Evolutionary conservation across 2,329 filamentous ascomycete genomes (phyloP).

Genomic region (Beauveria pseudobassiana): DNA sequence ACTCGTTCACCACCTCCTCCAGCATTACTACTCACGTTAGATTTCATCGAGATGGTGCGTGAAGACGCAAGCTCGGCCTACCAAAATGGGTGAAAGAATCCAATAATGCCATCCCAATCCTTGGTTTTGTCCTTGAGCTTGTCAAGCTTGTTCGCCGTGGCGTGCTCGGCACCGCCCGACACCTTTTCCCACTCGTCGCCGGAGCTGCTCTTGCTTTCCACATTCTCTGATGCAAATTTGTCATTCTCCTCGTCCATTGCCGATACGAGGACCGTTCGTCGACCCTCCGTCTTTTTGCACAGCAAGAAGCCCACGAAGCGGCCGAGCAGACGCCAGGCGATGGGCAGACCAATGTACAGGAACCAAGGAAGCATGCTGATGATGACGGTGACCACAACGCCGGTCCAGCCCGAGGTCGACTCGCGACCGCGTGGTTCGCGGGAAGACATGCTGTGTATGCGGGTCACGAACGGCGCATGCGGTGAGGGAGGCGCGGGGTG

Average conservation of each 20-base stretch:
- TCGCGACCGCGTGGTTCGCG: slow-evolving; percentile 24
- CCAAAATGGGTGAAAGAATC: slow-evolving; percentile 98
- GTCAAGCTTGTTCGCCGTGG: slow-evolving; percentile 25
- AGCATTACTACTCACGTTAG: slow-evolving; percentile 61
- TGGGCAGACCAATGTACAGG: slow-evolving; percentile 25
- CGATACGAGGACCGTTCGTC: slow-evolving; percentile 49
- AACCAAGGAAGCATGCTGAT: slow-evolving; percentile 23
- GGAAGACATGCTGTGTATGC: slow-evolving; percentile 18
- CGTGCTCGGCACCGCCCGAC: slow-evolving; percentile 37
- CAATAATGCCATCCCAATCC: slow-evolving; percentile 78
- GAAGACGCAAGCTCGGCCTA: slow-evolving; percentile 33
- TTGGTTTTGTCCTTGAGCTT: slow-evolving; percentile 32
- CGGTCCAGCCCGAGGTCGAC: slow-evolving; percentile 19
- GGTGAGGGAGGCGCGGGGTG: not conserved
- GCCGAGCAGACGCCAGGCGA: slow-evolving; percentile 34
- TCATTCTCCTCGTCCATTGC: slow-evolving; percentile 40
- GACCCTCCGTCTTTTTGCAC: slow-evolving; percentile 54
- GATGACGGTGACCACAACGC: not conserved
- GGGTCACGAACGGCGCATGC: slow-evolving; percentile 21
- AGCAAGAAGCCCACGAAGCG: slow-evolving; percentile 51
- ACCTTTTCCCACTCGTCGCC: slow-evolving; percentile 68
- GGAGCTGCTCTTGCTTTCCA: slow-evolving; percentile 25
- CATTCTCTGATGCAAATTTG: slow-evolving; percentile 27
- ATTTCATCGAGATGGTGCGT: not conserved
- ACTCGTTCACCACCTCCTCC: slow-evolving; percentile 94